Evolutionary conservation across 2,329 filamentous ascomycete genomes (phyloP), one percentile per base, ranked within the genome.

Genomic region (Cryoendolithus antarcticus): DNA sequence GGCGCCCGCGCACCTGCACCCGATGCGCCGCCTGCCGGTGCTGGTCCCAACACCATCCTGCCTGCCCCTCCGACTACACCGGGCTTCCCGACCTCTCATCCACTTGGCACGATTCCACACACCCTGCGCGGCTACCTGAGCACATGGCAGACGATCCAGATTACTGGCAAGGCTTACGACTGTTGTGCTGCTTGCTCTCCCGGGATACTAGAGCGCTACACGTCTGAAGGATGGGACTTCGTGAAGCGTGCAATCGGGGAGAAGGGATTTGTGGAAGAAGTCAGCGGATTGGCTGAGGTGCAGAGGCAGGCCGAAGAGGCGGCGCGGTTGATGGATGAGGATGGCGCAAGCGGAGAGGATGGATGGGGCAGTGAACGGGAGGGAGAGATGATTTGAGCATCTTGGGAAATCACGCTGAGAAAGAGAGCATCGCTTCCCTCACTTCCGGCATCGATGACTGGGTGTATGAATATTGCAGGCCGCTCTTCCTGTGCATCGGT

Each of bases 171-270:
- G 48, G 80, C 82, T 0, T 93, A 88, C 58, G 78, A 86, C 41
- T 80, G 77, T 58, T 93, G 85, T 60, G 86, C 82, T 35, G 85
- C 82, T 2, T 93, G 85, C 53, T 85, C 81, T 47, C 71, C 73
- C 29, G 75, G 71, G 32, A 76, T 93, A 21, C 59, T 89, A 1
- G 66, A 71, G 0, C 75, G 75, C 1, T 91, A 88, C 56, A 69
- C 74, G 34, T 58, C 62, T 2, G 72, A 79, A 34, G 80, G 78
- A 0, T 93, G 84, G 83, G 73, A 67, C 0, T 93, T 93, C 56
- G 75, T 91, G 28, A 80, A 80, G 64, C 70, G 70, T 41, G 84
- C 84, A 0, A 61, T 91, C 9, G 74, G 77, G 44, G 80, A 88
- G 59, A 77, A 77, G 53, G 79, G 85, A 2, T 91, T 82, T 55